Evolutionary conservation across 371 early-diverging fungal species (phyloP).

Genomic region (Blakeslea trispora): DNA sequence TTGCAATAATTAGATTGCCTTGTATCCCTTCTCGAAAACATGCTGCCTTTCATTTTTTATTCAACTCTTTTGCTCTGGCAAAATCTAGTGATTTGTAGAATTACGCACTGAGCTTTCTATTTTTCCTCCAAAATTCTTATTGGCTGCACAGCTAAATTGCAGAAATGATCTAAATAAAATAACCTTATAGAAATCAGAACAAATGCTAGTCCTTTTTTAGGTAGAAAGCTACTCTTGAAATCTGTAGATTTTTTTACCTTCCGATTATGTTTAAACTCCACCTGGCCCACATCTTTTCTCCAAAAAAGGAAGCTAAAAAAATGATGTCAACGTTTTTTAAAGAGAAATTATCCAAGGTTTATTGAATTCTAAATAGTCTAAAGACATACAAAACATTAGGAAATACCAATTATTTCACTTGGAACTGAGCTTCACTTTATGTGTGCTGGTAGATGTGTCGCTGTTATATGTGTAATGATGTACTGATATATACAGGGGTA

Average conservation of each 20-base stretch:
- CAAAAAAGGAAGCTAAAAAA: neutral
- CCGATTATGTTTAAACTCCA: neutral
- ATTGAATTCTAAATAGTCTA: neutral
- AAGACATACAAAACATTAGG: too few species aligned
- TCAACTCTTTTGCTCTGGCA: neutral
- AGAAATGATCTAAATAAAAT: neutral
- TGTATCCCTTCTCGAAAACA: neutral
- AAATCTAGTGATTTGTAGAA: neutral
- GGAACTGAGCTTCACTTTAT: too few species aligned
- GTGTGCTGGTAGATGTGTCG: too few species aligned
- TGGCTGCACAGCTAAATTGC: neutral
- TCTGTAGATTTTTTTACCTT: neutral
- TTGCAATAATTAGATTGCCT: too few species aligned
- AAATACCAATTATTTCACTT: too few species aligned
- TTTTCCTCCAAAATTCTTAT: neutral
- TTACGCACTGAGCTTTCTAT: too few species aligned
- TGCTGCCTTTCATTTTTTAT: neutral
- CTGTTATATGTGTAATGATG: too few species aligned
- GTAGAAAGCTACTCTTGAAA: neutral
- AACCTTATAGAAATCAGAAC: neutral
- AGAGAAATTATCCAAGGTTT: neutral
- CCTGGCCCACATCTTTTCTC: neutral
- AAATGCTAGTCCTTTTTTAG: neutral
- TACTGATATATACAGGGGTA: neutral
- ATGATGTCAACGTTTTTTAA: neutral